Evolutionary conservation across 1,284 basidiomycete species (phyloP).

Genomic region (Fomitiporia mediterranea): DNA sequence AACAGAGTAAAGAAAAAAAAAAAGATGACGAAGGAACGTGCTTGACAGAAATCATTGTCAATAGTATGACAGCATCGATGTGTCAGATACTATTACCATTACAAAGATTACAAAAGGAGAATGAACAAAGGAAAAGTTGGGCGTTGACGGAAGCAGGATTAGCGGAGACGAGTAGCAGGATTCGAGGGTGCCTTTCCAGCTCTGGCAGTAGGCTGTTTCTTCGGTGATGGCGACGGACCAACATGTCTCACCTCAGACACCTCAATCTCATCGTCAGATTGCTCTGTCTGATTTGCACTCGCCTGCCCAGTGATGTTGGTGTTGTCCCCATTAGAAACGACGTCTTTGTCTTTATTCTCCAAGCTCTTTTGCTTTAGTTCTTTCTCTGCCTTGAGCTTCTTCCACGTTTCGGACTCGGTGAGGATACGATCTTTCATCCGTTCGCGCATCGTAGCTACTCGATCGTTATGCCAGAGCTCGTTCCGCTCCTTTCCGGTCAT

Average conservation of each 20-base stretch:
- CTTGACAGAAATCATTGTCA: too few species aligned
- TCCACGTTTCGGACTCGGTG: conserved; percentile 41
- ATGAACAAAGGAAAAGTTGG: too few species aligned
- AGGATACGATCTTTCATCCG: conserved; percentile 31
- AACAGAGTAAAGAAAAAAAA: neutral
- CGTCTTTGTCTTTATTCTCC: too few species aligned
- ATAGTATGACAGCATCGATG: too few species aligned
- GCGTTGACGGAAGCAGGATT: neutral
- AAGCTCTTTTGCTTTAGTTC: conserved; percentile 29
- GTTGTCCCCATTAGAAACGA: too few species aligned
- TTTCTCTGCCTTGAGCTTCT: conserved; percentile 32
- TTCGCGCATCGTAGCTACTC: conserved; percentile 33
- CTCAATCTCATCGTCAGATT: conserved; percentile 16
- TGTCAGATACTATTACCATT: too few species aligned
- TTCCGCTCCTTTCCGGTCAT: conserved; percentile 2
- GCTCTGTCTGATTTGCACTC: neutral
- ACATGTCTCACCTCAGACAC: conserved; percentile 4
- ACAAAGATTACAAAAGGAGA: too few species aligned
- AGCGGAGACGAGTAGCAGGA: neutral
- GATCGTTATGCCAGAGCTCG: conserved; percentile 43
- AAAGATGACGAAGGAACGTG: neutral
- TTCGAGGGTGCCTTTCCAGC: neutral
- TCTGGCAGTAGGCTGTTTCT: neutral
- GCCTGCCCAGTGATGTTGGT: too few species aligned
- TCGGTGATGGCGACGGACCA: neutral